Base-by-base conservation (phyloP, 495 filamentous ascomycete genomes). In the Alectoria sarmentosa region DNA sequence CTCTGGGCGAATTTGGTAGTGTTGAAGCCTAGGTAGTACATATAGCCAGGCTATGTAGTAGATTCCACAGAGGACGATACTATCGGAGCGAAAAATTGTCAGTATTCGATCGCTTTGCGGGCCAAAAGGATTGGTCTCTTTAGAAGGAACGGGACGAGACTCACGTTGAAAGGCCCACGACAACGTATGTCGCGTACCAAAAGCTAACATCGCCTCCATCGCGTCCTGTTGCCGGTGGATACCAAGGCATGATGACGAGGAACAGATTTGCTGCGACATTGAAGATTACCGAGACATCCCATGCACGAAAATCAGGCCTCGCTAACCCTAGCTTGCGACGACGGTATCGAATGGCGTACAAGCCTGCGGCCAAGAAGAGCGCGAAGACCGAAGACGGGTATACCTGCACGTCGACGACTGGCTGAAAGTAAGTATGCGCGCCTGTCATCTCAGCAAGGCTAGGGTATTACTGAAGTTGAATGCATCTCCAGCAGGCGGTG, bases 141-240 rank as follows among this genome's bases (percentile, higher is more conserved):
- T 15, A 44, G 8, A 19, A 44, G 17, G 41, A 21, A 21, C 41
- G 41, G 4, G 41, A 14, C 41, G 41, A 4, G 54, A 81, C 82
- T 76, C 70, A 85, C 81, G 84, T 76, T 28, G 71, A 82, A 44
- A 87, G 75, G 3, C 84, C 83, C 14, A 78, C 76, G 4, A 82
- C 84, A 28, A 77, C 74, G 63, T 88, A 87, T 9, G 85, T 87
- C 6, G 77, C 85, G 64, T 88, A 88, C 84, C 84, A 88, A 67
- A 89, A 88, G 58, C 80, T 85, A 3, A 88, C 84, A 63, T 84
- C 79, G 0, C 85, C 85, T 1, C 80, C 83, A 48, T 75, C 76
- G 0, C 78, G 76, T 0, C 86, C 86, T 5, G 72, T 76, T 2
- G 75, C 76, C 0, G 86, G 86, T 34, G 86, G 85, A 63, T 85